These are phyloP conservation scores for Akanthomyces muscarius DNA, from an alignment of 2,329 filamentous ascomycete species.

Conservation along the genomic window DNA sequence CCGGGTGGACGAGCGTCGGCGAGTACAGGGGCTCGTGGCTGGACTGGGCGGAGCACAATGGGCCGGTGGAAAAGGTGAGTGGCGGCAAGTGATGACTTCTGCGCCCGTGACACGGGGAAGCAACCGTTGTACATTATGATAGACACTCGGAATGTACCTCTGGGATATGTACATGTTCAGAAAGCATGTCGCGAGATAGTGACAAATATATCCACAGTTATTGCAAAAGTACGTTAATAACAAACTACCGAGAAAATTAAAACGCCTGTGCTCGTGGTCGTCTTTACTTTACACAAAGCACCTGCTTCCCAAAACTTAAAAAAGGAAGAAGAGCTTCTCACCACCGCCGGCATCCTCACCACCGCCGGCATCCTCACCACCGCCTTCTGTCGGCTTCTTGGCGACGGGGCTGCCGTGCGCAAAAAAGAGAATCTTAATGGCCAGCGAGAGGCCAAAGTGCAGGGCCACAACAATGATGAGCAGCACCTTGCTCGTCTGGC, in stretches of 20 bases:
- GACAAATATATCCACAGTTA: neutral
- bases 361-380: conserved; percentile 5
- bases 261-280: neutral
- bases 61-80: conserved; percentile 41
- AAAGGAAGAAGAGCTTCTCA: conserved; percentile 20
- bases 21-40: conserved; percentile 75
- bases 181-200: too few species aligned
- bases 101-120: too few species aligned
- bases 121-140: neutral
- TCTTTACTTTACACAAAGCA: neutral
- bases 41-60: conserved; percentile 76
- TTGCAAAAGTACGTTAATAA: neutral
- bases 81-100: neutral
- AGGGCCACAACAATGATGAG: conserved; percentile 78
- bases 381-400: conserved; percentile 35
- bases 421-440: conserved; percentile 97
- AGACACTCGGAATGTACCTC: neutral
- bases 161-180: neutral
- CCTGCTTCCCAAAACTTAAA: neutral
- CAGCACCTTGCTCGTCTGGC: conserved; percentile 83
- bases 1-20: conserved; percentile 67
- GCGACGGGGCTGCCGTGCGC: conserved; percentile 62
- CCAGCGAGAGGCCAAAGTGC: conserved; percentile 84
- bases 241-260: neutral
- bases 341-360: conserved; percentile 19